Conservation (phyloP, 1,139 yeast genomes). For the Kurtzmaniella quercitrusa region DNA sequence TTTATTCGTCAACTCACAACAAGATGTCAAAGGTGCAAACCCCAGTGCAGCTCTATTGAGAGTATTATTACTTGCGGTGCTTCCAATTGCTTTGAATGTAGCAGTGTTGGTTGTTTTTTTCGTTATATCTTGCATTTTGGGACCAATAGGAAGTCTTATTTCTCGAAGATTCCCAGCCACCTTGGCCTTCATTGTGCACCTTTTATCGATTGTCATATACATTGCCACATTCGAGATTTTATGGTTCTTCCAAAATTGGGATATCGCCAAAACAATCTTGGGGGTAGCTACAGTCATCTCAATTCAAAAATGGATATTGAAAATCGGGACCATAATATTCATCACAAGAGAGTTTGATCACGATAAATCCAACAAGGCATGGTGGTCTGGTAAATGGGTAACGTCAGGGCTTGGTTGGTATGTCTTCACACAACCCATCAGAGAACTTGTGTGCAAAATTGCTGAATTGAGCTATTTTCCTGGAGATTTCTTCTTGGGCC, state of each 20-base stretch:
- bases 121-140: slow-evolving; percentile 37
- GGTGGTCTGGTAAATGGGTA: slow-evolving; percentile 72
- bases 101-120: slow-evolving; percentile 34
- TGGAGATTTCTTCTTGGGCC: slow-evolving; percentile 50
- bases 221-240: slow-evolving; percentile 44
- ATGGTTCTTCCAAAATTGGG: slow-evolving; percentile 52
- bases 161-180: slow-evolving; percentile 38
- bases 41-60: slow-evolving; percentile 36
- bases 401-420: slow-evolving; percentile 50
- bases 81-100: slow-evolving; percentile 46
- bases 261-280: slow-evolving; percentile 42
- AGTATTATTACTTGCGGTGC: slow-evolving; percentile 35
- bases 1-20: slow-evolving; percentile 43
- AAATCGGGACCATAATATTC: slow-evolving; percentile 31
- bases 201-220: slow-evolving; percentile 38
- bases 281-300: slow-evolving; percentile 40
- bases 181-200: slow-evolving; percentile 42
- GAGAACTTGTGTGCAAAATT: slow-evolving; percentile 52
- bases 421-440: slow-evolving; percentile 46
- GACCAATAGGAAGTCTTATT: slow-evolving; percentile 40
- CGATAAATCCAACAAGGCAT: slow-evolving; percentile 48
- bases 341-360: slow-evolving; percentile 49
- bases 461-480: slow-evolving; percentile 54
- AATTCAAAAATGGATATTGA: slow-evolving; percentile 44
- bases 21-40: slow-evolving; percentile 22